These are phyloP conservation scores for Cercospora beticola DNA, from an alignment of 2,329 filamentous ascomycete genomes.

Conservation along the genomic window DNA sequence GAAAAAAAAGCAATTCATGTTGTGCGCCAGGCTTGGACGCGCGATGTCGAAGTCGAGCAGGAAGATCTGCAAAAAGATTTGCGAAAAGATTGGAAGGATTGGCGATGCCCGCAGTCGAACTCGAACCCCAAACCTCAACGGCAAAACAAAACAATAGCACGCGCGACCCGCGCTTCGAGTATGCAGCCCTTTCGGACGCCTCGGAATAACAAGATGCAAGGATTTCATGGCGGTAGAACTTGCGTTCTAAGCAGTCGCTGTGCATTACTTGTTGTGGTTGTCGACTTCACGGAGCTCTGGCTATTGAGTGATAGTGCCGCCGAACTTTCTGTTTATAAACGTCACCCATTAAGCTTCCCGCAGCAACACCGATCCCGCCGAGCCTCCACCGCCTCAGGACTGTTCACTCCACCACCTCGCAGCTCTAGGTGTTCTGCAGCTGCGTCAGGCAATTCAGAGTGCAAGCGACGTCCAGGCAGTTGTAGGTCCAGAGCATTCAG, in stretches of 20 bases:
- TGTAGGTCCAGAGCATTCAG: not conserved
- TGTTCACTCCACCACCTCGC: not conserved
- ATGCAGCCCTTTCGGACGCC: not conserved
- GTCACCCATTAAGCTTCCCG: conserved; percentile 1
- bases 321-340: not conserved
- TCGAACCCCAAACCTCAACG: not conserved
- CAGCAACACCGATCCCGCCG: conserved; percentile 4
- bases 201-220: conserved; percentile 3
- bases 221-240: conserved; percentile 1
- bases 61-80: not conserved
- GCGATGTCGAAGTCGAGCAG: not conserved
- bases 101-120: not conserved
- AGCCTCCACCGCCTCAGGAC: not conserved
- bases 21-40: not conserved
- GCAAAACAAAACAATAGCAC: conserved; percentile 1
- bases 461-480: not conserved
- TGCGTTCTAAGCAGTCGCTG: not conserved
- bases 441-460: not conserved
- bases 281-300: conserved; percentile 1
- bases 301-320: not conserved
- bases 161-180: conserved; percentile 3
- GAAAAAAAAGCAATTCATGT: not conserved
- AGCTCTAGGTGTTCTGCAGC: not conserved
- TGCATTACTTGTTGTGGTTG: not conserved
- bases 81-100: not conserved